phyloP scores from a whole-genome alignment of 345 rosid genomes.

The Xanthoceras sorbifolium region DNA sequence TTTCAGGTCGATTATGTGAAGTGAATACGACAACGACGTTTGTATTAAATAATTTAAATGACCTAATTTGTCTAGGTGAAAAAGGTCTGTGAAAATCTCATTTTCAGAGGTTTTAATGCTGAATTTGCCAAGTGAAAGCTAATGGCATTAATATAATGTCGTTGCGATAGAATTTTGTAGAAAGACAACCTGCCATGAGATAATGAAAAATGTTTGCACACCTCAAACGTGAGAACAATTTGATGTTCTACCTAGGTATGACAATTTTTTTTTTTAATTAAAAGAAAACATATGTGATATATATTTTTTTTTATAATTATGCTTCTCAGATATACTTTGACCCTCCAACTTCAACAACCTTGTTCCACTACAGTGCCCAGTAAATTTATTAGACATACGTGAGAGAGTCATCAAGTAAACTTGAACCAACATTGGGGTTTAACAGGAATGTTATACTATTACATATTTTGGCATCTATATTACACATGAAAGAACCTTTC shows the following conservation, averaged over 20 bases:
- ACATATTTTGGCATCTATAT: too few relatives aligned
- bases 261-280: too few relatives aligned
- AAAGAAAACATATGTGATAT: too few relatives aligned
- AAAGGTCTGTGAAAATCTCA: background rate
- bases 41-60: background rate
- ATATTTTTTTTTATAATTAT: too few relatives aligned
- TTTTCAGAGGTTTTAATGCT: background rate
- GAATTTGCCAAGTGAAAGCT: slow-evolving; percentile 4
- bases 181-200: background rate
- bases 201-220: background rate
- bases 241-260: background rate
- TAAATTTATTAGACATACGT: too few relatives aligned
- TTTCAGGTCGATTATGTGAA: background rate
- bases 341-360: too few relatives aligned
- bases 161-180: background rate
- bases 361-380: too few relatives aligned
- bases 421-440: too few relatives aligned
- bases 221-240: background rate
- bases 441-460: too few relatives aligned
- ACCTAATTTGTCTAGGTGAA: background rate
- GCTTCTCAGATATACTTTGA: too few relatives aligned
- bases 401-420: too few relatives aligned
- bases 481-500: too few relatives aligned
- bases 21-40: background rate
- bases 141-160: background rate